Evolutionary conservation across 495 filamentous ascomycete species (phyloP), one percentile per base, ranked within the genome.

Genomic region (Cryomyces minteri): DNA sequence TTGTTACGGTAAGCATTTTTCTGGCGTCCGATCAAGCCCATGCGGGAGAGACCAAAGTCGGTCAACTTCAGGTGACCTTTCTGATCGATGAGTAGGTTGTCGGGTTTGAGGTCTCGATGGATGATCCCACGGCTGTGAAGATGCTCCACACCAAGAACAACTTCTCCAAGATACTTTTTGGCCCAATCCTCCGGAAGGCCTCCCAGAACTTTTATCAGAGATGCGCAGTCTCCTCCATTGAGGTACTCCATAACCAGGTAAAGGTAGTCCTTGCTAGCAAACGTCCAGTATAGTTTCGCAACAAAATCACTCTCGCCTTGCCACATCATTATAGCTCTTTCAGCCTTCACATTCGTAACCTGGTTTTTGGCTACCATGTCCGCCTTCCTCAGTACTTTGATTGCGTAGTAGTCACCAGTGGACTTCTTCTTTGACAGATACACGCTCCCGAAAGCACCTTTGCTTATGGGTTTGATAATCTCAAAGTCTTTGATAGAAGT

Each of bases 321-420:
- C 78, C 90, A 94, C 92, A 98, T 98, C 90, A 98, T 95, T 54
- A 98, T 98, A n/a, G 92, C 92, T 51, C 90, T 74, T 62, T 98
- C 90, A 8, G 92, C 90, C 64, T 96, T 94, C 50, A 98, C 90
- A 57, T 98, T 98, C 41, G 88, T 94, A 54, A 96, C 87, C 60
- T 98, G 90, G 62, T 98, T 98, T 61, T 98, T 98, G 43, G 92
- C 92, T 50, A 98, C 84, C 90, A 98, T 98, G 65, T 98, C 90
- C 7, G 92, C 88, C 59, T 98, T 98, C 64, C 94, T 95, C 46
- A 98, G 60, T 11, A 94, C 92, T 58, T 98, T 98, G 66, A 98
- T 94, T 4, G 90, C 90, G 62, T 83, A 98, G 60, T 96, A 96
- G 56, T 98, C 90, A 25, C 88, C 88, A 2, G 92, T 96, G 0